phyloP scores from a whole-genome alignment of 805 yeast species.

The Candida fluviatilis region DNA sequence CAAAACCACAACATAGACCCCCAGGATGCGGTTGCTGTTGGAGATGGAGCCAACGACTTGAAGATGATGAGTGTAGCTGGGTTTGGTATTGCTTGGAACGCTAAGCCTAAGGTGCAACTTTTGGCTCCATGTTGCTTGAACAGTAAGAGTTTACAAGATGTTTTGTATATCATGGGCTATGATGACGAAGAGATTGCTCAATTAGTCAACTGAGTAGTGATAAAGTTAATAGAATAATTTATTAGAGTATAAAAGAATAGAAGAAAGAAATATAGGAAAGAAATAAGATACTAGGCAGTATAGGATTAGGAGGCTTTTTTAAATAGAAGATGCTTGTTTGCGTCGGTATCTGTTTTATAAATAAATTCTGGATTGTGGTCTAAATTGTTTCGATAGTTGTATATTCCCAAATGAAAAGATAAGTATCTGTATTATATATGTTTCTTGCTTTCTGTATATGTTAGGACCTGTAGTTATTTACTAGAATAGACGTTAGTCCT shows the following conservation, averaged over 20 bases:
- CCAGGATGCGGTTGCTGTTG: conserved; percentile 70
- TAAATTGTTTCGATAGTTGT: no score
- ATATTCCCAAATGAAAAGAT: no score
- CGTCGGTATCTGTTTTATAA: no score
- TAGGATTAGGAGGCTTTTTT: no score
- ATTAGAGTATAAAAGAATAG: not conserved
- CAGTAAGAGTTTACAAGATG: conserved; percentile 65
- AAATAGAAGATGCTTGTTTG: no score
- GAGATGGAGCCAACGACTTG: conserved; percentile 97
- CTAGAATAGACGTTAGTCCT: not conserved
- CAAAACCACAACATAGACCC: conserved; percentile 48
- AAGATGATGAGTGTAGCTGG: conserved; percentile 92
- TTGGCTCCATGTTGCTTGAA: conserved; percentile 82
- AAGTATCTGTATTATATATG: no score
- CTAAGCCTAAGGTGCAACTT: conserved; percentile 86
- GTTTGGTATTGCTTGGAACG: conserved; percentile 95
- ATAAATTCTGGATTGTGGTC: no score
- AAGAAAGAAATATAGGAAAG: no score
- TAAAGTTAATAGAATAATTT: not conserved
- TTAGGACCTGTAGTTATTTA: no score
- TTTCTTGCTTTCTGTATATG: no score
- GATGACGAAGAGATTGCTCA: conserved; percentile 48
- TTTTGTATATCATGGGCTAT: conserved; percentile 78
- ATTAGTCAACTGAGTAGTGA: not conserved
- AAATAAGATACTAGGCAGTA: no score